A percentile compares a stretch with the other conserved stretches of the same genome.
Conservation (phyloP, 331 rosid genomes). For the Spiraea crenata region DNA sequence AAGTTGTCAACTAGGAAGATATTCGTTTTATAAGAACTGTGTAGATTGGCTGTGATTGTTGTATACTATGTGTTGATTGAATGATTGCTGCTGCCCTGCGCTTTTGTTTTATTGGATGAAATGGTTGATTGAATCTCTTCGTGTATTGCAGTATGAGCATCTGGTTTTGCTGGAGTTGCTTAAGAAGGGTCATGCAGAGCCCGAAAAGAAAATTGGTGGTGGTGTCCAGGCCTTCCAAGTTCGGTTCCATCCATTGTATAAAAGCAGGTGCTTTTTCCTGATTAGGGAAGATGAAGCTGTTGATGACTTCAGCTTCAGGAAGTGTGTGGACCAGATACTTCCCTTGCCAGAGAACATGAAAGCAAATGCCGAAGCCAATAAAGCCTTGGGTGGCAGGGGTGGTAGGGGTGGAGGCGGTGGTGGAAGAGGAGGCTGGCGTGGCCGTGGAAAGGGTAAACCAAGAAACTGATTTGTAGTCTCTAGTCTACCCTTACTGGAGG, state of each 20-base stretch:
- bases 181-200: slow-evolving; percentile 69
- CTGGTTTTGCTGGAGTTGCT: slow-evolving; percentile 71
- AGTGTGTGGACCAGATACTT: slow-evolving; percentile 75
- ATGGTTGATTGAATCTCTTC: neutral
- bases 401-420: slow-evolving; percentile 50
- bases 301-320: slow-evolving; percentile 94
- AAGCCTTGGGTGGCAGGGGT: slow-evolving; percentile 41
- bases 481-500: neutral
- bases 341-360: slow-evolving; percentile 87
- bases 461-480: slow-evolving; percentile 39
- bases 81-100: neutral
- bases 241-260: slow-evolving; percentile 67
- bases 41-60: neutral
- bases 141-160: slow-evolving; percentile 69
- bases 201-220: slow-evolving; percentile 61
- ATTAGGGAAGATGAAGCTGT: slow-evolving; percentile 58
- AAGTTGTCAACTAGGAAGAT: neutral
- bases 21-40: neutral
- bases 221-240: slow-evolving; percentile 66
- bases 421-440: slow-evolving; percentile 37
- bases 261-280: slow-evolving; percentile 85
- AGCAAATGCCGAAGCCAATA: slow-evolving; percentile 45
- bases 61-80: neutral
- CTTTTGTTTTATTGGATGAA: neutral
- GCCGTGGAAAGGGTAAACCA: slow-evolving; percentile 49